Base-by-base conservation (phyloP, 331 rosid genomes). In the Spiraea crenata region DNA sequence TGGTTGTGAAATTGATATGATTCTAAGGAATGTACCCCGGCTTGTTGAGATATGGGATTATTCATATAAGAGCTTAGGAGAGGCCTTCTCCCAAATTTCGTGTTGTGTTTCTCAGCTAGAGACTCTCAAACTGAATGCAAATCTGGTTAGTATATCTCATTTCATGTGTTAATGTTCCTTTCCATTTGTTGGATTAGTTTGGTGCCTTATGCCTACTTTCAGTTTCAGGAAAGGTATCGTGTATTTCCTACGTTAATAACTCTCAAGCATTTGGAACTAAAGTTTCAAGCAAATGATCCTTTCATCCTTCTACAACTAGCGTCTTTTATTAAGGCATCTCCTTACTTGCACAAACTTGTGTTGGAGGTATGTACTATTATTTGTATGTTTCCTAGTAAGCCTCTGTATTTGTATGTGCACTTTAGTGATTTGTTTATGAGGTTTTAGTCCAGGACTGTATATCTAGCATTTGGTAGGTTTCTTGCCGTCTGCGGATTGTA, bases 61-160 rank as follows among this genome's bases (percentile, higher is more conserved):
- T 31, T 70, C 42, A 0, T 35, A 7, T 31, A 49, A 70, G 49
- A 41, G 31, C 54, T 13, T 70, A 44, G 6, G 1, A 5, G 41
- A 31, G 0, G 45, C 45, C 44, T 70, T 70, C 74, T 20, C 13
- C 40, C 50, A 44, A 3, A 48, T 71, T 50, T 59, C 76, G 47
- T 31, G 57, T 45, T 70, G 74, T 70, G n/a, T 57, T 34, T 70
- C 74, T 70, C 65, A 70, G 63, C 74, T 70, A 15, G 7, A 70
- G 55, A 44, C 34, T 70, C 56, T 56, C 17, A 70, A 70, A 35
- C 55, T 70, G 8, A 31, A 56, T 12, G 25, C 17, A 37, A 34
- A 16, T 42, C 65, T 56, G 74, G 74, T 70, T 42, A 57, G 74
- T 57, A 0, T n/a, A 25, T 25, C 31, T 3, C 16, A 57, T 57